phyloP scores from a whole-genome alignment of 352 stramenopile genomes.

The Phytopythium helicoides region DNA sequence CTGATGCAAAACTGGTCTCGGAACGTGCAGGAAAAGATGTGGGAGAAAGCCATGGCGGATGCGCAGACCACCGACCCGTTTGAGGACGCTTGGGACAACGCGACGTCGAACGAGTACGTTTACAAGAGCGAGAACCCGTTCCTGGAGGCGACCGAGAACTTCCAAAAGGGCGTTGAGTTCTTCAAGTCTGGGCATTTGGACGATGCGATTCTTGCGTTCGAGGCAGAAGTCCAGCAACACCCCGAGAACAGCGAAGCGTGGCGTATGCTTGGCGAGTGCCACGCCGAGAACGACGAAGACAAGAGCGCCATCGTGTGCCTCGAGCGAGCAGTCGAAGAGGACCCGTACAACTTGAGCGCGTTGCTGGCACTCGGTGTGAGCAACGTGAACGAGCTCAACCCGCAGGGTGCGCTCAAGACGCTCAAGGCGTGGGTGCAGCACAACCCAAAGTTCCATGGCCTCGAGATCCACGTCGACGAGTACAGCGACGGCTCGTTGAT shows the following conservation, averaged over 20 bases:
- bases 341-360: slow-evolving; percentile 94
- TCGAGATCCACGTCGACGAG: slow-evolving; percentile 86
- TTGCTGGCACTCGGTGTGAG: slow-evolving; percentile 92
- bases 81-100: slow-evolving; percentile 70
- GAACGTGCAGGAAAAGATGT: slow-evolving; percentile 62
- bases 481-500: slow-evolving; percentile 90
- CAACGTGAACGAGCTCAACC: slow-evolving; percentile 97
- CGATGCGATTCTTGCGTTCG: slow-evolving; percentile 94
- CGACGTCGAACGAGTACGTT: slow-evolving; percentile 53
- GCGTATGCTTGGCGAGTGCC: slow-evolving; percentile 93
- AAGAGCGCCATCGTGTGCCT: slow-evolving; percentile 94
- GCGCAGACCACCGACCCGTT: slow-evolving; percentile 70
- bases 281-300: slow-evolving; percentile 97
- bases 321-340: slow-evolving; percentile 91
- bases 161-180: slow-evolving; percentile 69
- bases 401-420: slow-evolving; percentile 89
- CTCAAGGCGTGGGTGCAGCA: slow-evolving; percentile 96
- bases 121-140: slow-evolving; percentile 82
- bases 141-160: slow-evolving; percentile 60
- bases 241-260: slow-evolving; percentile 93
- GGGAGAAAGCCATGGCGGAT: slow-evolving; percentile 77
- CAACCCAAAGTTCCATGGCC: slow-evolving; percentile 96
- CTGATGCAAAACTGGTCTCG: background rate
- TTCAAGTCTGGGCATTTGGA: slow-evolving; percentile 91
- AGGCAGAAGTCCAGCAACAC: slow-evolving; percentile 93